Conservation (phyloP, 805 yeast species). For the Ogataea glucozyma region DNA sequence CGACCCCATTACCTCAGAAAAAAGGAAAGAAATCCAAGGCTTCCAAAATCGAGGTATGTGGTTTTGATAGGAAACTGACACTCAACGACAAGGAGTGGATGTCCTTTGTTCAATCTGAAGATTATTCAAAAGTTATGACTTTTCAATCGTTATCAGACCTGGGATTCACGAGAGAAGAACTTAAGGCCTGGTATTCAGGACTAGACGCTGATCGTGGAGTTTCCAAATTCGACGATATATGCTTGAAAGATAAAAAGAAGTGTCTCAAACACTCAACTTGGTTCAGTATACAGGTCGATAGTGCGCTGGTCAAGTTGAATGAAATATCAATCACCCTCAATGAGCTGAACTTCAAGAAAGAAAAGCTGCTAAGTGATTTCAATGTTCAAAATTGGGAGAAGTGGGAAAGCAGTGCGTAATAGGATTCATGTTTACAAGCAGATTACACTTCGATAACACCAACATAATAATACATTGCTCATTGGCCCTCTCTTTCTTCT, state of each 20-base stretch:
- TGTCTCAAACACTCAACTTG: conserved; percentile 51
- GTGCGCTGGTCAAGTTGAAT: conserved; percentile 38
- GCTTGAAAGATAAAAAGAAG: conserved; percentile 55
- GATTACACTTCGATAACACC: background rate
- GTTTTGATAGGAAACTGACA: conserved; percentile 41
- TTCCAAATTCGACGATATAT: conserved; percentile 32
- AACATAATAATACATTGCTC: conserved; percentile 1
- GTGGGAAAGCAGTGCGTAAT: conserved; percentile 16
- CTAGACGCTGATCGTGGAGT: conserved; percentile 18
- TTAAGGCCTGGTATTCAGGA: conserved; percentile 18
- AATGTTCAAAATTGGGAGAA: conserved; percentile 40
- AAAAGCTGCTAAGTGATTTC: conserved; percentile 37
- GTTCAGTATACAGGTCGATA: conserved; percentile 36
- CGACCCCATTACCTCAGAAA: conserved; percentile 12
- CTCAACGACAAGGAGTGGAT: conserved; percentile 27
- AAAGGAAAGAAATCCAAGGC: conserved; percentile 24
- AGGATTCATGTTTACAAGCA: background rate
- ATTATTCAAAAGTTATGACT: conserved; percentile 9
- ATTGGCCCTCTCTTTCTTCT: conserved; percentile 26
- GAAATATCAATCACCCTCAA: conserved; percentile 25
- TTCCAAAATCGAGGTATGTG: conserved; percentile 51
- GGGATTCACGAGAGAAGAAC: conserved; percentile 9
- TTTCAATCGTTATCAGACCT: conserved; percentile 14
- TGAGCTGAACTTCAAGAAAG: conserved; percentile 30
- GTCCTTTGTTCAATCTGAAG: conserved; percentile 17